Conservation (phyloP, 116 monocot species). For the Dioscorea cayenensis region DNA sequence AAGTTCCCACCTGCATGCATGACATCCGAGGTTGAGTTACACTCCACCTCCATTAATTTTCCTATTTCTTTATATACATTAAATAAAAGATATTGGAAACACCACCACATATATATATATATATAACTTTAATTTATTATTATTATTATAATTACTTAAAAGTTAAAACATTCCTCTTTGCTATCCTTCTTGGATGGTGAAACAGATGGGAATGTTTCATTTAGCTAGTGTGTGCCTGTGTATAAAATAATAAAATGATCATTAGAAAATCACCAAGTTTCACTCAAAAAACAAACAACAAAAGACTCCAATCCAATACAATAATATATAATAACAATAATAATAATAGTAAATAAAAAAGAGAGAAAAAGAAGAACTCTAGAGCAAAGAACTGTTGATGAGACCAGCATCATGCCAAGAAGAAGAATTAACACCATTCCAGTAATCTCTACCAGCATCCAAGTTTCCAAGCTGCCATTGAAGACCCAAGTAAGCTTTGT, state of each 20-base stretch:
- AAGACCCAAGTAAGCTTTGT: conserved; percentile 16
- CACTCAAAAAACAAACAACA: not conserved
- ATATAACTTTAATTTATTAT: too few species aligned
- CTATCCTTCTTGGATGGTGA: too few species aligned
- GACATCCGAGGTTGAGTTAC: not conserved
- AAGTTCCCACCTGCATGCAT: not conserved
- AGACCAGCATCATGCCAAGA: conserved; percentile 27
- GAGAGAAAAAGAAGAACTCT: not conserved
- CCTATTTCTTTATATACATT: too few species aligned
- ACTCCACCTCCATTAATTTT: too few species aligned
- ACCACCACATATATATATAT: not conserved
- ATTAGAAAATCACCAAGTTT: not conserved
- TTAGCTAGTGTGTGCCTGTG: not conserved
- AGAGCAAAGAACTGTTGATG: conserved; percentile 33
- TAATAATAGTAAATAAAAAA: too few species aligned
- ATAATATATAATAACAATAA: too few species aligned
- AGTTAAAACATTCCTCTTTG: too few species aligned
- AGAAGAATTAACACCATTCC: conserved; percentile 14
- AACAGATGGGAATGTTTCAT: not conserved
- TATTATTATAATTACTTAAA: too few species aligned
- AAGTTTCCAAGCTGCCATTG: conserved; percentile 16
- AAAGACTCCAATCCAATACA: not conserved
- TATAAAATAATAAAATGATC: not conserved
- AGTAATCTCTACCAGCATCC: conserved; percentile 24
- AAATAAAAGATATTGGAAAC: not conserved